Conservation (phyloP, 768 basidiomycete genomes). For the Pilatotrama ljubarskyi region DNA sequence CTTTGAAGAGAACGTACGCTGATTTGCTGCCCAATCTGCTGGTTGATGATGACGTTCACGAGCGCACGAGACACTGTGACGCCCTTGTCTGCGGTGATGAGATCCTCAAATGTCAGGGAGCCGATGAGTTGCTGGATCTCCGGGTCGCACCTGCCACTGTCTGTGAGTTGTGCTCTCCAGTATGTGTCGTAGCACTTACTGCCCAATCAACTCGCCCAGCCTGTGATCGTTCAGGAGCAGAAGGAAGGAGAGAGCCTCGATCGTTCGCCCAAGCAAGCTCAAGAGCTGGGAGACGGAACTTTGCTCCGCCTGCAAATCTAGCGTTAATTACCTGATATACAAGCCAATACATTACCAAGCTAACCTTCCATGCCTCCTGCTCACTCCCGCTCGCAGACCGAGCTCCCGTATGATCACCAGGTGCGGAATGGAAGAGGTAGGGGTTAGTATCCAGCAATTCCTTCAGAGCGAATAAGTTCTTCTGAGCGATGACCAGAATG, state of each 20-base stretch:
- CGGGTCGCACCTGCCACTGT: conserved; percentile 60
- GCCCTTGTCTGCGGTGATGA: conserved; percentile 84
- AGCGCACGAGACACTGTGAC: conserved; percentile 85
- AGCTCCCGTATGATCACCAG: conserved; percentile 62
- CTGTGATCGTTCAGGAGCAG: conserved; percentile 90
- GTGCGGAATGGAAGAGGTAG: conserved; percentile 81
- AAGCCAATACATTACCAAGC: not conserved
- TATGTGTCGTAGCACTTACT: conserved; percentile 47
- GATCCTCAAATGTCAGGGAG: conserved; percentile 78
- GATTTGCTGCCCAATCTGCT: conserved; percentile 96
- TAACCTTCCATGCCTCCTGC: conserved; percentile 88
- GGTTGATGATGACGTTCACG: conserved; percentile 95
- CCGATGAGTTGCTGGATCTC: conserved; percentile 70
- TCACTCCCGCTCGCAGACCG: conserved; percentile 60
- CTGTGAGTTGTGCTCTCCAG: conserved; percentile 7
- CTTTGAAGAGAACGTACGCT: conserved; percentile 58
- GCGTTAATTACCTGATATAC: not conserved
- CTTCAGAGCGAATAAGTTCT: conserved; percentile 75
- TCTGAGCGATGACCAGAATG: conserved; percentile 67
- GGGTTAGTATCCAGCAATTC: conserved; percentile 79
- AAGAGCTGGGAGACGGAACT: conserved; percentile 77
- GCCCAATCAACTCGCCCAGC: conserved; percentile 78
- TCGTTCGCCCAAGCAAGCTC: conserved; percentile 74
- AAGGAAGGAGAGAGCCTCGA: conserved; percentile 94
- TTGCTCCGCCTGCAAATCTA: conserved; percentile 64